phyloP scores from a whole-genome alignment of 2,329 filamentous ascomycete genomes.

The Epichloe sylvatica region DNA sequence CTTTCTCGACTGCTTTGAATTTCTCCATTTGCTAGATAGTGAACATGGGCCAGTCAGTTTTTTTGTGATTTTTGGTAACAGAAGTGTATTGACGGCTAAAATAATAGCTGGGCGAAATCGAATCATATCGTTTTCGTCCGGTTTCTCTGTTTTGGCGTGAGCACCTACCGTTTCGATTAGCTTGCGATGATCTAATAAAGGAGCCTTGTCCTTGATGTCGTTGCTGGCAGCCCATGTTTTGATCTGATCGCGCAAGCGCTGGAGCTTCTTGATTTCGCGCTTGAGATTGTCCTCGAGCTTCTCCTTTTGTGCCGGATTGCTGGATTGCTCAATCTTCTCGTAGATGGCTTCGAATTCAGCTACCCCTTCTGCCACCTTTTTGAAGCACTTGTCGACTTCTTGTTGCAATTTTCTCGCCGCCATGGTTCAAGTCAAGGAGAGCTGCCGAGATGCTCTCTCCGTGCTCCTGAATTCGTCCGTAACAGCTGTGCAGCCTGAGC shows the following conservation, averaged over 20 bases:
- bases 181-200: constrained; percentile 82
- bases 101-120: too few relatives aligned
- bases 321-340: constrained; percentile 90
- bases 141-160: neutral
- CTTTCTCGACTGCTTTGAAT: constrained; percentile 99
- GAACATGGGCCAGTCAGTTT: neutral
- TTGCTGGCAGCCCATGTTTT: constrained; percentile 98
- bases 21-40: constrained; percentile 82
- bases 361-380: constrained; percentile 90
- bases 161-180: constrained; percentile 84
- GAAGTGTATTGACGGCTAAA: too few relatives aligned
- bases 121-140: neutral
- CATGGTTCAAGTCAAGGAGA: constrained; percentile 42
- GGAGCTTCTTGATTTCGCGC: constrained; percentile 99
- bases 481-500: neutral
- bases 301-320: constrained; percentile 90
- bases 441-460: neutral
- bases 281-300: constrained; percentile 97
- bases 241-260: constrained; percentile 93
- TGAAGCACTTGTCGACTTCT: constrained; percentile 99
- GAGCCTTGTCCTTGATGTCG: constrained; percentile 99
- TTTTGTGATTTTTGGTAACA: neutral
- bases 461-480: neutral
- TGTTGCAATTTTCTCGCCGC: constrained; percentile 91
- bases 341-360: constrained; percentile 87